Base-by-base conservation (phyloP, 768 basidiomycete species). In the Pisolithus orientalis region DNA sequence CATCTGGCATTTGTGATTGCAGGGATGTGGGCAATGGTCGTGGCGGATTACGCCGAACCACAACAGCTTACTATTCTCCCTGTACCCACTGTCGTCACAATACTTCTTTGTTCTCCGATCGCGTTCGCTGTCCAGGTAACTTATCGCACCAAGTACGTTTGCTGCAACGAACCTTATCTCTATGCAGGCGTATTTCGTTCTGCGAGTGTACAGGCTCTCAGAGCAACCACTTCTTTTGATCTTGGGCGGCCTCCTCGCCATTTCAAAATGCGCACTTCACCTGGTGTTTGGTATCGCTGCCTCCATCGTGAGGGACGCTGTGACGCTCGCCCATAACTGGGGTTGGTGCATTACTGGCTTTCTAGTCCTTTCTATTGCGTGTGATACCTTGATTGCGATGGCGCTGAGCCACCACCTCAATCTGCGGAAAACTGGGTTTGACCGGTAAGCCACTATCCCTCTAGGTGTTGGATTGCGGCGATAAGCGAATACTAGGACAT, bases 161-260 rank as follows among this genome's bases (percentile, higher is more conserved):
- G 8, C 11, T 32, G 5, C 17, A 11, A 16, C 34, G 8, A 14
- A 34, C 45, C 45, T 47, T 28, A 47, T 2, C 29, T 4, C 16
- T 11, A n/a, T 16, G 4, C 32, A 47, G 46, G 46, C 32, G 2
- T 47, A 17, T 16, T 47, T 47, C n/a, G 14, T 37, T 21, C 31
- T 47, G 13, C 46, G 46, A 11, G 46, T 47, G 46, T 47, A 47
- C 46, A 32, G 32, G 31, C 46, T 47, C 14, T 47, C 46, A 9
- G 46, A 47, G 14, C 32, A 37, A 24, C 34, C 46, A 9, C 31
- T 47, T 37, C 34, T 47, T 5, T 47, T 47, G 34, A 32, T 37
- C 24, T 14, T 47, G 4, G 46, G 46, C 17, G 46, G 10, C 32
- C 46, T 47, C 17, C 46, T 47, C 6, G 46, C 32, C 8, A 3